Base-by-base conservation (phyloP, 805 yeast genomes). In the Clavispora fructus region DNA sequence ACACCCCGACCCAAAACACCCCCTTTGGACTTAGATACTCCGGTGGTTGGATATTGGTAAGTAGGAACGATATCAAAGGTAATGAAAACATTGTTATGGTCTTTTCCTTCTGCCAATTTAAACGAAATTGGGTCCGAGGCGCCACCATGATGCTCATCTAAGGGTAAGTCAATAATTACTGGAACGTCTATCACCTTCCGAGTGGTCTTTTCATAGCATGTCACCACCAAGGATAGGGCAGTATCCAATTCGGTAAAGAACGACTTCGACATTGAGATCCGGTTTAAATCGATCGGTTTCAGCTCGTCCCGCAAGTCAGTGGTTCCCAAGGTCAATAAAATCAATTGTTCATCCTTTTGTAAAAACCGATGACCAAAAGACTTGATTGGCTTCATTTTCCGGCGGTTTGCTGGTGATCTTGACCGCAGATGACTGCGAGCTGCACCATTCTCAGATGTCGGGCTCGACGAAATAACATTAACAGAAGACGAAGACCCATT, bases 61-160 rank as follows among this genome's bases (percentile, higher is more conserved):
- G 97, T 88, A 23, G 97, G 96, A 14, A 91, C 89, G 46, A 91
- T 77, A 63, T 92, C 98, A 65, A 92, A 92, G 33, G 80, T 79
- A 32, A 92, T 63, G 3, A 77, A 62, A 12, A 84, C 77, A 43
- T 83, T 79, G 32, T 75, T 65, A 12, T 80, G 78, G 29, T 69
- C 68, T 35, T 69, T 64, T 29, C 61, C 54, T 43, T 76, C 65
- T 7, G 67, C 64, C 47, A 85, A 75, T 50, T 82, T 82, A 67
- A 92, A 88, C 8, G 83, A 72, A 37, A 92, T 77, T 3, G 96
- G 92, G 49, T 82, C 88, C 3, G 81, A 75, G n/a, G 83, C 80
- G 46, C 77, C 68, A 1, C 83, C 83, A 57, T 78, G 80, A 42
- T 78, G 83, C 55, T 87, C 95, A 58, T 90, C 94, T 37, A 87